Conservation (phyloP, 768 basidiomycete species). For the Termitomyces bulborhizus region DNA sequence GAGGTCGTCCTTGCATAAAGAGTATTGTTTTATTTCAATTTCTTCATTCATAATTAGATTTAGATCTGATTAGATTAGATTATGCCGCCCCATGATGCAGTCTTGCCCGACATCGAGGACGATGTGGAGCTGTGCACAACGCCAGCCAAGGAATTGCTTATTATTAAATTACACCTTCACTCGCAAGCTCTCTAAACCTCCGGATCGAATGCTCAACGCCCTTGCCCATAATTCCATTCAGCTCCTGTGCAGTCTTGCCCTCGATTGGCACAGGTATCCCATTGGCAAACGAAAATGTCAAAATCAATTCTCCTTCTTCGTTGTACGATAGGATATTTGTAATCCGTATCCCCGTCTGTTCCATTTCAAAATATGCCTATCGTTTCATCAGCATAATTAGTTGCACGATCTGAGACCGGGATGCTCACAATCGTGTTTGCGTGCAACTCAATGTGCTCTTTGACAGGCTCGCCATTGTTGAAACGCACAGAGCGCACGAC, state of each 20-base stretch:
- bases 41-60: too few species aligned
- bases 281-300: slow-evolving; percentile 23
- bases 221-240: slow-evolving; percentile 16
- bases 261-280: slow-evolving; percentile 15
- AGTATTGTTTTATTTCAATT: too few species aligned
- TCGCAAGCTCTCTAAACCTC: slow-evolving; percentile 17
- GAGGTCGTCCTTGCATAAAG: slow-evolving; percentile 15
- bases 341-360: slow-evolving; percentile 11
- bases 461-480: slow-evolving; percentile 9
- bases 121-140: too few species aligned
- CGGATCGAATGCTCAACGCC: slow-evolving; percentile 20
- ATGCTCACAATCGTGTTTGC: slow-evolving; percentile 18
- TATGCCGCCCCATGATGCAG: too few species aligned
- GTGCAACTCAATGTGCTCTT: slow-evolving; percentile 18
- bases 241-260: slow-evolving; percentile 6
- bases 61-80: too few species aligned
- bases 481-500: slow-evolving; percentile 14
- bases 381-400: background rate
- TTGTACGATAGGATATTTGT: slow-evolving; percentile 22
- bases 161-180: slow-evolving; percentile 8
- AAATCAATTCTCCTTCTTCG: slow-evolving; percentile 15
- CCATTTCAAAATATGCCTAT: slow-evolving; percentile 21
- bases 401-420: too few species aligned
- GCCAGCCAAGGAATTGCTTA: too few species aligned
- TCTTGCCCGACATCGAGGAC: too few species aligned